Evolutionary conservation across 73 alveolate species (phyloP).

Genomic region (Paraurostyla sp.): DNA sequence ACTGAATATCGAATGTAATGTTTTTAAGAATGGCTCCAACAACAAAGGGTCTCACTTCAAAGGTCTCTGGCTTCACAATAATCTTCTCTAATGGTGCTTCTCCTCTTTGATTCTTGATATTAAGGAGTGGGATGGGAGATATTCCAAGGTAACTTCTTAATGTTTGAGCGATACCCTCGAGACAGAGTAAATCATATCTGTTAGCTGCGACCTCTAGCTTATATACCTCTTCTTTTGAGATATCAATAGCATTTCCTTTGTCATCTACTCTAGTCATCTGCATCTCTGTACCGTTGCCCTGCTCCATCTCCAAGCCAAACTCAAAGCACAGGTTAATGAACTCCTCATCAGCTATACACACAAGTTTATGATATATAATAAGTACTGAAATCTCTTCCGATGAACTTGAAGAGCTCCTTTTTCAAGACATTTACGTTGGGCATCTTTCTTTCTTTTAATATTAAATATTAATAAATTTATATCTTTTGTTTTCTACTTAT

Average conservation of each 20-base stretch:
- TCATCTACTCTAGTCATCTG: conserved; percentile 20
- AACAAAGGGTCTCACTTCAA: conserved; percentile 90
- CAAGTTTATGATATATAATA: not conserved
- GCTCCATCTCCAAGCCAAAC: conserved; percentile 96
- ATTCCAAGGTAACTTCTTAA: conserved; percentile 77
- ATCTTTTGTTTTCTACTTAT: not conserved
- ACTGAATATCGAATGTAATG: conserved; percentile 78
- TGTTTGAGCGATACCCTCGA: conserved; percentile 95
- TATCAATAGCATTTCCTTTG: conserved; percentile 54
- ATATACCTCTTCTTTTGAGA: conserved; percentile 77
- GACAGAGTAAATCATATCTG: conserved; percentile 93
- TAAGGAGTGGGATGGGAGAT: conserved; percentile 72
- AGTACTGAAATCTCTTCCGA: conserved; percentile 76
- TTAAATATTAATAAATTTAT: not conserved
- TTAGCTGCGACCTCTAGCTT: conserved; percentile 97
- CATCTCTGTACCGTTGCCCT: conserved; percentile 39
- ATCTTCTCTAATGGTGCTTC: conserved; percentile 69
- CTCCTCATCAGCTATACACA: conserved; percentile 86
- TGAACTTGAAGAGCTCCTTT: conserved; percentile 73
- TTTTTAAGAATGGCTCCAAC: conserved; percentile 92
- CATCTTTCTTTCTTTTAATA: conserved; percentile 74
- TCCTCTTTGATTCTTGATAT: conserved; percentile 52
- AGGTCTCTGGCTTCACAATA: conserved; percentile 75
- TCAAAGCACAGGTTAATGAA: conserved; percentile 96
- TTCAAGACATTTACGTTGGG: conserved; percentile 86